These are phyloP conservation scores for Zizania palustris DNA, from an alignment of 202 grass and related monocot species.

Conservation along the genomic window DNA sequence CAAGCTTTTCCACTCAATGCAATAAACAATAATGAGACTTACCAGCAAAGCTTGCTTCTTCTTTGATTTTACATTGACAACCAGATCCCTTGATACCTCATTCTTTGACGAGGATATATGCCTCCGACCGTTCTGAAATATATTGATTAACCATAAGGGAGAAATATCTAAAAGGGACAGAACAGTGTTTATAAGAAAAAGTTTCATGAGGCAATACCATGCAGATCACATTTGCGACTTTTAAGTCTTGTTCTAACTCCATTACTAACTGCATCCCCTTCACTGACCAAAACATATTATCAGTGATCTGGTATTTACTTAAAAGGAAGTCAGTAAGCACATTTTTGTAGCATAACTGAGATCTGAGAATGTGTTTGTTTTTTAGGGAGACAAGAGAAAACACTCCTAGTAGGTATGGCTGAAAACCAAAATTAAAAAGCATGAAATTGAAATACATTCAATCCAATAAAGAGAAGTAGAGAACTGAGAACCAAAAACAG, in stretches of 20 bases:
- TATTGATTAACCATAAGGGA: conserved; percentile 39
- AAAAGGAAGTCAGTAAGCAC: conserved; percentile 17
- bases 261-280: conserved; percentile 99
- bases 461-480: conserved; percentile 7
- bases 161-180: conserved; percentile 15
- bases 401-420: conserved; percentile 15
- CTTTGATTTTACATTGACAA: conserved; percentile 98
- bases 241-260: conserved; percentile 97
- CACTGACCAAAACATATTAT: conserved; percentile 79
- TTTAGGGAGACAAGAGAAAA: neutral
- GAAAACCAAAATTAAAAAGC: neutral
- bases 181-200: conserved; percentile 33
- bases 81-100: conserved; percentile 95
- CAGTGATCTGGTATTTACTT: conserved; percentile 45
- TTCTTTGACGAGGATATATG: conserved; percentile 90
- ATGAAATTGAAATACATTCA: conserved; percentile 28
- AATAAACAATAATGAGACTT: conserved; percentile 35
- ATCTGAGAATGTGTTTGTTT: neutral
- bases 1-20: conserved; percentile 36
- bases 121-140: conserved; percentile 87
- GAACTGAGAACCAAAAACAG: conserved; percentile 16
- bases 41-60: conserved; percentile 97
- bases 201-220: conserved; percentile 62
- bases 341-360: conserved; percentile 21
- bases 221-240: conserved; percentile 94